Base-by-base conservation (phyloP, 177 flowering plant genomes). In the Tripterygium wilfordii region DNA sequence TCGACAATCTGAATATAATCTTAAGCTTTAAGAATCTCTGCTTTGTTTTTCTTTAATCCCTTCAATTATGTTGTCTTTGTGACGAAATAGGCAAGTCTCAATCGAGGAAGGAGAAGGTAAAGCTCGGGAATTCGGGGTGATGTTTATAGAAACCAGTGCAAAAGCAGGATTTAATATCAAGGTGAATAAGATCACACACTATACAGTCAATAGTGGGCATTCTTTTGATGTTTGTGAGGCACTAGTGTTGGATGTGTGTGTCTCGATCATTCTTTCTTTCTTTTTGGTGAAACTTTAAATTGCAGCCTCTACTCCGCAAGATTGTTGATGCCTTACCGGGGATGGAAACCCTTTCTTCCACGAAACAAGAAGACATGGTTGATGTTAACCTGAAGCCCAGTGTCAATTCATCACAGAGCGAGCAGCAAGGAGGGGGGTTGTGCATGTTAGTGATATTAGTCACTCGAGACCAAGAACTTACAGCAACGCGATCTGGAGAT, bases 121-220 rank as follows among this genome's bases (percentile, higher is more conserved):
- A 60, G 67, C 82, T 49, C 80, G 73, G 25, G 90, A 83, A 9
- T 65, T 60, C 54, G 72, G 71, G 42, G 78, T 85, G 54, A 83
- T 85, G 78, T 85, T 85, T 41, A 75, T 85, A 23, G 95, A 85
- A 60, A 82, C 94, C 21, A 82, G 94, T 63, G 88, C 94, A 21
- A 85, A 85, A 71, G 94, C 84, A 37, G 94, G 89, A 57, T 82
- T 85, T 57, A 82, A 85, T 48, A 85, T 85, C 36, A 85, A 85
- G 94, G 94, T 85, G 33, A 21, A 23, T 12, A 22, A 26, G 17
- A 37, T 0, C 14, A 18, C 33, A n/a, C n/a, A n/a, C n/a, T n/a
- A n/a, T n/a, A n/a, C n/a, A n/a, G n/a, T n/a, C n/a, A n/a, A n/a
- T n/a, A n/a, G n/a, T n/a, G n/a, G n/a, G n/a, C n/a, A n/a, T n/a